Evolutionary conservation across 495 filamentous ascomycete genomes (phyloP).

Genomic region (Neurospora sp.): DNA sequence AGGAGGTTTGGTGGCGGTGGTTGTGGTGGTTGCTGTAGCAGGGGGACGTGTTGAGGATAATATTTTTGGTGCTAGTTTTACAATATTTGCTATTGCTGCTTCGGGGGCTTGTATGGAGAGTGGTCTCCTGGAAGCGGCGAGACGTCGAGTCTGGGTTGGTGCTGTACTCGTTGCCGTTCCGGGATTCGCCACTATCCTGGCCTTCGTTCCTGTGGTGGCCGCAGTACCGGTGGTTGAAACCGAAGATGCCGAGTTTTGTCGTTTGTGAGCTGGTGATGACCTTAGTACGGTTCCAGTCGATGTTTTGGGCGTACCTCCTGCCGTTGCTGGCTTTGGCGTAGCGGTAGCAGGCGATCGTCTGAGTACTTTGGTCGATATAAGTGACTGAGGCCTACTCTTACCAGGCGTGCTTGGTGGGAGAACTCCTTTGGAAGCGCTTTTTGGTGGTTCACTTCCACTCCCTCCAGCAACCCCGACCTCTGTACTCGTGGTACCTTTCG

Average conservation of each 20-base stretch:
- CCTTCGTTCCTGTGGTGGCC: not conserved
- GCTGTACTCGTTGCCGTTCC: slow-evolving; percentile 14
- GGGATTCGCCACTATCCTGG: not conserved
- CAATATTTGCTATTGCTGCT: not conserved
- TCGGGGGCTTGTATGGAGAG: not conserved
- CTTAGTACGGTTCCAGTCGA: not conserved
- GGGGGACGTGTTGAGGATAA: not conserved
- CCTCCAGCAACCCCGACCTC: not conserved
- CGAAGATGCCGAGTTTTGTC: not conserved
- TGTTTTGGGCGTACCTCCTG: not conserved
- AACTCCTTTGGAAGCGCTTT: not conserved
- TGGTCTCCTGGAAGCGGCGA: not conserved
- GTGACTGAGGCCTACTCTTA: not conserved
- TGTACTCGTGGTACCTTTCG: not conserved
- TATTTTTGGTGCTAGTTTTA: not conserved
- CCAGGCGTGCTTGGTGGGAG: not conserved
- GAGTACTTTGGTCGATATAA: not conserved
- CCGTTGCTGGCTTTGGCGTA: not conserved
- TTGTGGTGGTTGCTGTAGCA: not conserved
- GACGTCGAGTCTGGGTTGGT: not conserved
- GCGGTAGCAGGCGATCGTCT: not conserved
- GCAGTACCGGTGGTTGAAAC: not conserved
- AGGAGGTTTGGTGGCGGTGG: not conserved
- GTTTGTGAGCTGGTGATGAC: not conserved
- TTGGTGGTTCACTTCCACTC: not conserved